A percentile compares a stretch with the other conserved stretches of the same genome.
phyloP scores from a whole-genome alignment of 169 alveolate genomes.

The Eimeria mitis region DNA sequence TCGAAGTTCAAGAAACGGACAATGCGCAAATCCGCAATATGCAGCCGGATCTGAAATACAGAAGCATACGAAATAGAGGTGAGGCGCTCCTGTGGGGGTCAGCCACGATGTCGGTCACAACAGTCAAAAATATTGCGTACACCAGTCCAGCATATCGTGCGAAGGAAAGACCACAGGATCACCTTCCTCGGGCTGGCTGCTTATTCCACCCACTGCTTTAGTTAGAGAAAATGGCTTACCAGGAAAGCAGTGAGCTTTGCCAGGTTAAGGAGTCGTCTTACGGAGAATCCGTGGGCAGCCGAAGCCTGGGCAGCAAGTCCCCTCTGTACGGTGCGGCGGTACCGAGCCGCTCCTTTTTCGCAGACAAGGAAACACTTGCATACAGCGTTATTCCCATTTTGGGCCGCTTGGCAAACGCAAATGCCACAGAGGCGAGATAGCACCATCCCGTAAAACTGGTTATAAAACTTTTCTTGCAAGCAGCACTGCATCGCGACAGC shows the following conservation, averaged over 20 bases:
- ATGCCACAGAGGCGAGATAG: conserved; percentile 76
- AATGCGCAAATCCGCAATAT: conserved; percentile 68
- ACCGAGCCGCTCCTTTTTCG: conserved; percentile 71
- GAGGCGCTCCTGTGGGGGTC: background rate
- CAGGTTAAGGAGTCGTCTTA: conserved; percentile 74
- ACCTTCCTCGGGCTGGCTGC: background rate
- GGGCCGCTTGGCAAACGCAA: conserved; percentile 51
- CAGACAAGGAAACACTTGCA: conserved; percentile 65
- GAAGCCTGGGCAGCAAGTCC: conserved; percentile 82
- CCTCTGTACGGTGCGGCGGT: conserved; percentile 59
- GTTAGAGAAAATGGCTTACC: conserved; percentile 14
- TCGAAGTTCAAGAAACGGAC: conserved; percentile 74
- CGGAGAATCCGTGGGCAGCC: conserved; percentile 78
- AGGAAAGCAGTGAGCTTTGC: conserved; percentile 77
- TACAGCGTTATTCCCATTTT: conserved; percentile 3
- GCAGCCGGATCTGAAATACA: conserved; percentile 65
- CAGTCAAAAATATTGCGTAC: too few relatives aligned
- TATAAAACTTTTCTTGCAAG: conserved; percentile 66
- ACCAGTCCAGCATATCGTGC: background rate
- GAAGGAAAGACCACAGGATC: background rate
- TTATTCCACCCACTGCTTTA: background rate
- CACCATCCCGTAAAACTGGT: conserved; percentile 73
- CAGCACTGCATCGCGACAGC: conserved; percentile 81
- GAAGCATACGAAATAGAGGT: background rate
- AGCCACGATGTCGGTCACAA: background rate